Evolutionary conservation across 2,329 filamentous ascomycete genomes (phyloP).

Genomic region (Colletotrichum neosansevieriae): DNA sequence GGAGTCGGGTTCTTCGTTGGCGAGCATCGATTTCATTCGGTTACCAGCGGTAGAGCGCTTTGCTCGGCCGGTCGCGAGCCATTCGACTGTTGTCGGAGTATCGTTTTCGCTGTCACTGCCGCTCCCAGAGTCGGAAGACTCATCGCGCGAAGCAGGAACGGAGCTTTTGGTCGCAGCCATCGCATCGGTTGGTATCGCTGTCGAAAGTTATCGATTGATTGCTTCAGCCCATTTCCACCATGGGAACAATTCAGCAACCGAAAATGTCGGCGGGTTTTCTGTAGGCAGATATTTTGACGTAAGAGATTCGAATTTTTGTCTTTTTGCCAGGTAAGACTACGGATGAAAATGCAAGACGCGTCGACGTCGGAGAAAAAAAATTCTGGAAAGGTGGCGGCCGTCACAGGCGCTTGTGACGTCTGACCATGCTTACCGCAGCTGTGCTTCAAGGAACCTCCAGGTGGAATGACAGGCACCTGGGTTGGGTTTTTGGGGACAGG

Average conservation of each 20-base stretch:
- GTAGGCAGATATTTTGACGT: conserved; percentile 12
- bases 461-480: not conserved
- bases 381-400: conserved; percentile 27
- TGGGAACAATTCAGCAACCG: not conserved
- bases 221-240: conserved; percentile 31
- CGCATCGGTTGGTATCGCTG: conserved; percentile 22
- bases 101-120: conserved; percentile 52
- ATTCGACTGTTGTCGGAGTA: conserved; percentile 64
- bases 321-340: not conserved
- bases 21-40: conserved; percentile 82
- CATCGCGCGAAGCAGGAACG: conserved; percentile 33
- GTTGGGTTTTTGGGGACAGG: too few relatives aligned
- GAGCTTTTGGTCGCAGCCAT: conserved; percentile 37
- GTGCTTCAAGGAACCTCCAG: conserved; percentile 13
- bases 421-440: not conserved
- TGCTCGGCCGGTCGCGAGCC: conserved; percentile 78
- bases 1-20: conserved; percentile 77
- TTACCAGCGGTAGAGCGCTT: conserved; percentile 87
- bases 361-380: conserved; percentile 25
- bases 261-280: not conserved
- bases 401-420: conserved; percentile 35
- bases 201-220: not conserved
- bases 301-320: not conserved
- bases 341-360: conserved; percentile 24
- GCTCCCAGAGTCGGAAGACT: conserved; percentile 42